A percentile compares a stretch with the other conserved stretches of the same genome.
Evolutionary conservation across 352 stramenopile species (phyloP).

Genomic region (Globisporangium cystogenes): DNA sequence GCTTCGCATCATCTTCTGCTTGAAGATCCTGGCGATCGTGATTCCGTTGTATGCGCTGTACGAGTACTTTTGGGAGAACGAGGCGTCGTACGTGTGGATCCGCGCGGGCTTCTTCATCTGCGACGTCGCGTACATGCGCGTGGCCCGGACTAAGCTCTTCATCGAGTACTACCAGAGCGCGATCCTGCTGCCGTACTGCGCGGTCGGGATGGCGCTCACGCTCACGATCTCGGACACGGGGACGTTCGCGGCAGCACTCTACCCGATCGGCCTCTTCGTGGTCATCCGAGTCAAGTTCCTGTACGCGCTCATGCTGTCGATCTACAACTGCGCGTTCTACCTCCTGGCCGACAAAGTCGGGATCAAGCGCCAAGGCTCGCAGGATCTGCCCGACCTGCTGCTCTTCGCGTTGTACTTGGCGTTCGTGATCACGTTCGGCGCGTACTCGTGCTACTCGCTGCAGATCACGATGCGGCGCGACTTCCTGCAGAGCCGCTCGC

Average conservation of each 20-base stretch:
- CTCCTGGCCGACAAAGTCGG: constrained; percentile 51
- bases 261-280: constrained; percentile 74
- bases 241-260: constrained; percentile 77
- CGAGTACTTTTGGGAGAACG: constrained; percentile 57
- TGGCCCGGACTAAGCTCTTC: constrained; percentile 64
- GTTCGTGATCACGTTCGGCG: constrained; percentile 68
- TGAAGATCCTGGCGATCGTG: constrained; percentile 69
- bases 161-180: constrained; percentile 68
- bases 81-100: constrained; percentile 60
- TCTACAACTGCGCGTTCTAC: constrained; percentile 83
- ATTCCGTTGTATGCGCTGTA: constrained; percentile 70
- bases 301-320: constrained; percentile 61
- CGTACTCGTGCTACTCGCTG: constrained; percentile 76
- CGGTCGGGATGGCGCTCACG: constrained; percentile 71
- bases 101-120: constrained; percentile 63
- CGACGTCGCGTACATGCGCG: constrained; percentile 64
- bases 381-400: constrained; percentile 39
- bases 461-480: constrained; percentile 81
- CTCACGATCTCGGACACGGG: constrained; percentile 80
- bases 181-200: constrained; percentile 65
- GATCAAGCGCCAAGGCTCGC: constrained; percentile 23
- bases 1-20: constrained; percentile 53
- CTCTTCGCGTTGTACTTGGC: constrained; percentile 71
- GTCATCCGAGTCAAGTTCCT: constrained; percentile 85
- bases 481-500: constrained; percentile 74